phyloP scores from a whole-genome alignment of 2,329 filamentous ascomycete genomes.

The Diaporthe nobilis region DNA sequence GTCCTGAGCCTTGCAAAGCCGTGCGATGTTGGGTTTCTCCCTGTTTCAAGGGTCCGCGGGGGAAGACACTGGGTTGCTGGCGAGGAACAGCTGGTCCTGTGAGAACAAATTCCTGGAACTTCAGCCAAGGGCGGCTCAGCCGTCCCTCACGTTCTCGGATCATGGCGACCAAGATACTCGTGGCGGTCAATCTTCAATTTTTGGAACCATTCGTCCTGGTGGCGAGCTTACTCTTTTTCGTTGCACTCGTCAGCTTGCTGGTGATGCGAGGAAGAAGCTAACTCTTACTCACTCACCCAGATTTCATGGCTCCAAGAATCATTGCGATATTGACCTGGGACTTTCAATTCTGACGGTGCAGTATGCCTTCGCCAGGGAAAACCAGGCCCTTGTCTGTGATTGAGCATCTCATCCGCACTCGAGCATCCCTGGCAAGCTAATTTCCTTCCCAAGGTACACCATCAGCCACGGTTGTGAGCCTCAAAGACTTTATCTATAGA shows the following conservation, averaged over 20 bases:
- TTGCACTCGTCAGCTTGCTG: slow-evolving; percentile 26
- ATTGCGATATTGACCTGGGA: not conserved
- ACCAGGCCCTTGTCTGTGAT: not conserved
- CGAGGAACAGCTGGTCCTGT: slow-evolving; percentile 28
- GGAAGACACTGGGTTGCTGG: slow-evolving; percentile 29
- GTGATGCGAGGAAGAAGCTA: slow-evolving; percentile 14
- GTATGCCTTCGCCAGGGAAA: not conserved
- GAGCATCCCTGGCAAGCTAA: not conserved
- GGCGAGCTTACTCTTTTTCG: slow-evolving; percentile 19
- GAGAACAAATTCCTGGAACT: not conserved
- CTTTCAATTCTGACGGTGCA: not conserved
- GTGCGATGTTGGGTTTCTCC: slow-evolving; percentile 36
- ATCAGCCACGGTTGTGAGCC: not conserved
- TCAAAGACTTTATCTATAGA: too few species aligned
- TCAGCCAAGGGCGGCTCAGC: not conserved
- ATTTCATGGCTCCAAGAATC: not conserved
- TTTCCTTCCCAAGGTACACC: not conserved
- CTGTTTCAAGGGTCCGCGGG: slow-evolving; percentile 14
- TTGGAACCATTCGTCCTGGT: slow-evolving; percentile 11
- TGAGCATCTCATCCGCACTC: not conserved
- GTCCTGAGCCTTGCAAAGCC: slow-evolving; percentile 31
- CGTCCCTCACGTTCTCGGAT: not conserved
- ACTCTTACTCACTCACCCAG: not conserved
- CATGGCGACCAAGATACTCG: slow-evolving; percentile 17
- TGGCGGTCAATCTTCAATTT: slow-evolving; percentile 23